phyloP scores from a whole-genome alignment of 768 basidiomycete genomes.

The Galerina sulciceps region DNA sequence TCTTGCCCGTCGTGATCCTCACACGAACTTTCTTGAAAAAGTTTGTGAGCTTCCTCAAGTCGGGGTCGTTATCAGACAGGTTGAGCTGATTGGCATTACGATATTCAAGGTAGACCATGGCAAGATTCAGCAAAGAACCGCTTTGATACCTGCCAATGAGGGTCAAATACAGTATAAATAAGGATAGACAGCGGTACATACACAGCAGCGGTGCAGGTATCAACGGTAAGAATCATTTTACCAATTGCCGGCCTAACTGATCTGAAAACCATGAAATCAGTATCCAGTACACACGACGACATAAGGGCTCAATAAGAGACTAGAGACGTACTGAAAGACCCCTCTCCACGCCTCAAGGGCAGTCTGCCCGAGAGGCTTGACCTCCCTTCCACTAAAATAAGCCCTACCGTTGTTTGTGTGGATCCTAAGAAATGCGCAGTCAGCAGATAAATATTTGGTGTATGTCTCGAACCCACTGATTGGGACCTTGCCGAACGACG shows the following conservation, averaged over 20 bases:
- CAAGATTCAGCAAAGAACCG: slow-evolving; percentile 35
- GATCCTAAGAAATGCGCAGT: slow-evolving; percentile 28
- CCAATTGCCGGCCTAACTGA: slow-evolving; percentile 49
- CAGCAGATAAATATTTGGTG: not conserved
- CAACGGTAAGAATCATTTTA: slow-evolving; percentile 48
- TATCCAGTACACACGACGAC: too few relatives aligned
- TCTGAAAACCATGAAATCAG: slow-evolving; percentile 25
- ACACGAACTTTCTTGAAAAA: slow-evolving; percentile 42
- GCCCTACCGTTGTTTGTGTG: slow-evolving; percentile 50
- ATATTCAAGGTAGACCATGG: slow-evolving; percentile 29
- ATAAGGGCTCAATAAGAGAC: not conserved
- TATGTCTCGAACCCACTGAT: slow-evolving; percentile 37
- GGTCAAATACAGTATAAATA: not conserved
- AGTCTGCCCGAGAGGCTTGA: not conserved
- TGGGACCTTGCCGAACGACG: slow-evolving; percentile 49
- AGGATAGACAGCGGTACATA: slow-evolving; percentile 23
- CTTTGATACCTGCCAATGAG: slow-evolving; percentile 31
- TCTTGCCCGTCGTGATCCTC: slow-evolving; percentile 27
- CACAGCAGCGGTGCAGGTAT: slow-evolving; percentile 50
- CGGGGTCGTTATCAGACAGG: slow-evolving; percentile 20
- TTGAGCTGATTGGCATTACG: slow-evolving; percentile 33
- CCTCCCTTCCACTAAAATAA: slow-evolving; percentile 36
- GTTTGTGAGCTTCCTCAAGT: slow-evolving; percentile 36
- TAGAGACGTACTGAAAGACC: slow-evolving; percentile 48
- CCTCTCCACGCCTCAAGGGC: slow-evolving; percentile 52